Percentiles rank a stretch among this genome's conserved stretches.
Conservation (phyloP, 345 rosid genomes). For the Populus euphratica region DNA sequence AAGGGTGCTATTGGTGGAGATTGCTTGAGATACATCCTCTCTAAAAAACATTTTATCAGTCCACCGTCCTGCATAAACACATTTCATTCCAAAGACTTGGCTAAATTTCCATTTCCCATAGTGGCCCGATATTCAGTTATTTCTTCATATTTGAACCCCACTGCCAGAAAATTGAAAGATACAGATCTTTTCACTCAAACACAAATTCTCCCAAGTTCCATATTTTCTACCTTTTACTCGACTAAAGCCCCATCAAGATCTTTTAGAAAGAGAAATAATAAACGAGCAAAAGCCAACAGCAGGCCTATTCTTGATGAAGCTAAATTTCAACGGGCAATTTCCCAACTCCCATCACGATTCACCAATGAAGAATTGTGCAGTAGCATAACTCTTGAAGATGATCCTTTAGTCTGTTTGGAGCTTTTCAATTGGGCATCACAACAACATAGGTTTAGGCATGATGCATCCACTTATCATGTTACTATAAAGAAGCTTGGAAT, state of each 20-base stretch:
- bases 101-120: neutral
- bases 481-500: constrained; percentile 77
- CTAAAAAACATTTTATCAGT: neutral
- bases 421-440: constrained; percentile 81
- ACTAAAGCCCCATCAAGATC: constrained; percentile 51
- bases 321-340: constrained; percentile 44
- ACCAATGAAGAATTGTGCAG: constrained; percentile 59
- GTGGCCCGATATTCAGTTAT: neutral
- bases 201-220: neutral
- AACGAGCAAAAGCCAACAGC: constrained; percentile 42
- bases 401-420: constrained; percentile 71
- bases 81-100: constrained; percentile 3
- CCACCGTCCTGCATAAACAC: neutral
- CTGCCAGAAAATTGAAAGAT: neutral
- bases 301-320: constrained; percentile 57
- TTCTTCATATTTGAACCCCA: neutral
- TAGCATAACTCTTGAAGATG: constrained; percentile 52
- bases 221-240: constrained; percentile 35
- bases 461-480: constrained; percentile 53
- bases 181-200: neutral
- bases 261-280: constrained; percentile 53
- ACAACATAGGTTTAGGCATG: constrained; percentile 72
- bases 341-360: constrained; percentile 67
- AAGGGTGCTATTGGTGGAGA: neutral
- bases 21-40: constrained; percentile 3